Evolutionary conservation across 805 yeast genomes (phyloP).

Genomic region (Teunomyces stri): DNA sequence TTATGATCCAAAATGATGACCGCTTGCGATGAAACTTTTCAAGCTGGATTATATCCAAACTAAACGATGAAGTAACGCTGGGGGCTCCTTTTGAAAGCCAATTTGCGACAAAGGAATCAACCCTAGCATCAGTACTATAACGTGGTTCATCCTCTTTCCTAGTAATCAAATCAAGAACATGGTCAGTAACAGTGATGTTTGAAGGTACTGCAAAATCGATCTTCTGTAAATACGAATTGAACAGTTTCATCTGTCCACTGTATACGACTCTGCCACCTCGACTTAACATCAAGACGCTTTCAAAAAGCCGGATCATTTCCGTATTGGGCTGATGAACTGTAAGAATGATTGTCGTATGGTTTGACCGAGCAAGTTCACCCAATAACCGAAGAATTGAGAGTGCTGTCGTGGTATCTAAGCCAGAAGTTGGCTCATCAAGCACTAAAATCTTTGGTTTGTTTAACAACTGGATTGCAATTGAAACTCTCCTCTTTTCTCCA

Average conservation of each 20-base stretch:
- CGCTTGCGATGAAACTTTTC: constrained; percentile 1
- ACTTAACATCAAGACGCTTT: constrained; percentile 20
- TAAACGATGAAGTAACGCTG: not conserved
- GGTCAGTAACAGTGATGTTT: constrained; percentile 17
- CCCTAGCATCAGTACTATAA: constrained; percentile 20
- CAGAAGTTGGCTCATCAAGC: constrained; percentile 28
- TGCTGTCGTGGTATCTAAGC: constrained; percentile 25
- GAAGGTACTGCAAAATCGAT: constrained; percentile 14
- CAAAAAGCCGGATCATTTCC: constrained; percentile 20
- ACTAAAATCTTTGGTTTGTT: constrained; percentile 23
- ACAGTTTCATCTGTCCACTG: constrained; percentile 14
- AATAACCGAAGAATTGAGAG: constrained; percentile 18
- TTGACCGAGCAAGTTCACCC: constrained; percentile 14
- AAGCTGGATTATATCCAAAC: constrained; percentile 1
- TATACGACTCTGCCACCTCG: constrained; percentile 23
- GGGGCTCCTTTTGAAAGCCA: constrained; percentile 20
- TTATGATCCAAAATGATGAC: constrained; percentile 5
- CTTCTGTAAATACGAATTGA: constrained; percentile 11
- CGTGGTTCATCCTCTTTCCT: constrained; percentile 26
- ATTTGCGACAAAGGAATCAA: constrained; percentile 20
- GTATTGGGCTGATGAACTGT: constrained; percentile 28
- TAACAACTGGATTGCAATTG: constrained; percentile 25
- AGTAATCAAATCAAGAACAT: constrained; percentile 43
- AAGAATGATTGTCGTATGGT: constrained; percentile 23
- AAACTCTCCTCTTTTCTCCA: constrained; percentile 27